Conservation (phyloP, 768 basidiomycete species). For the Butyriboletus loyo region DNA sequence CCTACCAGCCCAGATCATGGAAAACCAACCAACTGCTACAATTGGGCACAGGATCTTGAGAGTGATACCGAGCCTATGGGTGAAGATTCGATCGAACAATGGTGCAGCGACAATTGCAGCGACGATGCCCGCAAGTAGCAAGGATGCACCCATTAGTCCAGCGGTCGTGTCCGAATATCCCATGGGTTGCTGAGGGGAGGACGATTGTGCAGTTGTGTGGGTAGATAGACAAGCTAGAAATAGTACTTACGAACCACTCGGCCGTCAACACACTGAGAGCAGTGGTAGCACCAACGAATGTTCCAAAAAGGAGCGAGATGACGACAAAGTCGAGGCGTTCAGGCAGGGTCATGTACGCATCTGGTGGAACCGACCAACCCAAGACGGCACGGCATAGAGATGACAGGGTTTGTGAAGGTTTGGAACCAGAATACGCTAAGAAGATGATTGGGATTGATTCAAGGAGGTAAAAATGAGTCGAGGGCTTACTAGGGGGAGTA, state of each 20-base stretch:
- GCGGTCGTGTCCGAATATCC: conserved; percentile 67
- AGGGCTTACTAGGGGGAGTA: conserved; percentile 67
- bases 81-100: conserved; percentile 80
- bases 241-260: conserved; percentile 59
- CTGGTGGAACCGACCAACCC: conserved; percentile 39
- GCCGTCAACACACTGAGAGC: conserved; percentile 63
- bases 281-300: conserved; percentile 62
- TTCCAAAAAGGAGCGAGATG: conserved; percentile 56
- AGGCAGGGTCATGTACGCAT: conserved; percentile 55
- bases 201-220: not conserved
- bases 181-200: conserved; percentile 51
- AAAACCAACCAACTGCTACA: conserved; percentile 62
- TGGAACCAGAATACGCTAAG: conserved; percentile 67
- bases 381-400: conserved; percentile 55
- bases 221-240: not conserved
- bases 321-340: conserved; percentile 74
- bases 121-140: conserved; percentile 69
- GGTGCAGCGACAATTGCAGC: conserved; percentile 68
- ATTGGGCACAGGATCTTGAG: conserved; percentile 60
- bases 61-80: conserved; percentile 61
- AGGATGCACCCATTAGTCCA: conserved; percentile 66
- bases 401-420: conserved; percentile 47
- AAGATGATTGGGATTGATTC: not conserved
- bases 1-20: conserved; percentile 78
- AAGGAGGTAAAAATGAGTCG: not conserved